These are phyloP conservation scores for Coniochaeta sp. DNA, from an alignment of 2,329 filamentous ascomycete species.

Conservation along the genomic window DNA sequence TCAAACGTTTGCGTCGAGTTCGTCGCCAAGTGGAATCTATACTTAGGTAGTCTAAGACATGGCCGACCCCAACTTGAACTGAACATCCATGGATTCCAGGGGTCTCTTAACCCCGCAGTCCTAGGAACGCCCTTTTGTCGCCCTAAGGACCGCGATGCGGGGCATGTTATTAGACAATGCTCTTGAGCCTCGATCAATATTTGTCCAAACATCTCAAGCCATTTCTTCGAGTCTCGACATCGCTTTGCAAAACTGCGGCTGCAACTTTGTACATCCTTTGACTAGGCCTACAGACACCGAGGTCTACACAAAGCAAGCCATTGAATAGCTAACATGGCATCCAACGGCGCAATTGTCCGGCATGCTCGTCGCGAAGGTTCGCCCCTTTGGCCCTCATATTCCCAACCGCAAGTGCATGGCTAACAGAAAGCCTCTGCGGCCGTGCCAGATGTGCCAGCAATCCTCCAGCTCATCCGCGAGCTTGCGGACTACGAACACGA, in stretches of 20 bases:
- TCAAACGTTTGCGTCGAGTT: too few species aligned
- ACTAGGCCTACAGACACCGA: not conserved
- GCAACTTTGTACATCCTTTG: not conserved
- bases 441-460: slow-evolving; percentile 65
- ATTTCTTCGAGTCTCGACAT: not conserved
- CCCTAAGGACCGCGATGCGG: not conserved
- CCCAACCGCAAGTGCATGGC: not conserved
- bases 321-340: slow-evolving; percentile 20
- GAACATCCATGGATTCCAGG: too few species aligned
- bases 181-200: too few species aligned
- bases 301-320: not conserved
- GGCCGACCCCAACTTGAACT: too few species aligned
- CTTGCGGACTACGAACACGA: slow-evolving; percentile 85
- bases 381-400: slow-evolving; percentile 4
- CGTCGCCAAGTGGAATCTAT: too few species aligned
- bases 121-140: too few species aligned
- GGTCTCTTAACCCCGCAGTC: too few species aligned
- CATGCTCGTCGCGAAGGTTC: slow-evolving; percentile 55
- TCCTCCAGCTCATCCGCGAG: slow-evolving; percentile 74
- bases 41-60: too few species aligned
- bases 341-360: slow-evolving; percentile 33
- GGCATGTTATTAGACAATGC: not conserved
- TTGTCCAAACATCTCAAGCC: not conserved
- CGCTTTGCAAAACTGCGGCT: not conserved
- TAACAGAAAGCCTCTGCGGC: not conserved